Evolutionary conservation across 495 filamentous ascomycete species (phyloP), one percentile per base, ranked within the genome.

Genomic region (Daldinia decipiens): DNA sequence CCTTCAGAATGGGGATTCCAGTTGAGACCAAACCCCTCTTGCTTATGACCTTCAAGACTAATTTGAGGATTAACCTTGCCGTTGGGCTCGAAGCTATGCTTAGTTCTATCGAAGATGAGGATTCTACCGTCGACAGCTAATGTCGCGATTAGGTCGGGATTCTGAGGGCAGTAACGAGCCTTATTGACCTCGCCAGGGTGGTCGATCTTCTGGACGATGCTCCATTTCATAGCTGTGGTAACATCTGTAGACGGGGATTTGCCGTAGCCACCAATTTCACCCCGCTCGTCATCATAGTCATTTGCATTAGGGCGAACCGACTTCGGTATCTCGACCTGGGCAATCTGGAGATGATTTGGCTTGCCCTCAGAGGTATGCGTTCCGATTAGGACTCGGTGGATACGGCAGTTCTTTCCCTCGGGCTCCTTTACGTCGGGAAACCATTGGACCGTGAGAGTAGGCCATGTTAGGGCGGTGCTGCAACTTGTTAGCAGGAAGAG

Each of bases 111-210:
- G 81, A 94, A 99, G 67, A 99, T 89, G 81, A 97, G 87, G 29
- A 97, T 91, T 69, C 87, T 89, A 43, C 92, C 92, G 79, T 98
- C 93, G 11, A 91, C 88, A 29, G 92, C 92, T 85, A 98, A 91
- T 1, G 96, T 97, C 17, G 95, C 96, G 71, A 99, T 97, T 59
- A 99, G 88, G 72, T 99, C 92, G 7, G 95, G 95, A 71, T 99
- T 99, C 78, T 98, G 95, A 13, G 95, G 96, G 80, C 96, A 93
- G 79, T 98, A 98, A 64, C 96, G 89, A 1, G 96, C 96, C 80
- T 98, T 99, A 84, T 99, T 99, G 74, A 99, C 93, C 77, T 99
- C 96, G 34, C 92, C 92, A 24, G 93, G 92, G 79, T 99, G 96
- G 71, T 97, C 92, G 76, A 99, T 98, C 79, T 92, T 95, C 79